Evolutionary conservation across 352 stramenopile species (phyloP).

Genomic region (Phytophthora kernoviae): DNA sequence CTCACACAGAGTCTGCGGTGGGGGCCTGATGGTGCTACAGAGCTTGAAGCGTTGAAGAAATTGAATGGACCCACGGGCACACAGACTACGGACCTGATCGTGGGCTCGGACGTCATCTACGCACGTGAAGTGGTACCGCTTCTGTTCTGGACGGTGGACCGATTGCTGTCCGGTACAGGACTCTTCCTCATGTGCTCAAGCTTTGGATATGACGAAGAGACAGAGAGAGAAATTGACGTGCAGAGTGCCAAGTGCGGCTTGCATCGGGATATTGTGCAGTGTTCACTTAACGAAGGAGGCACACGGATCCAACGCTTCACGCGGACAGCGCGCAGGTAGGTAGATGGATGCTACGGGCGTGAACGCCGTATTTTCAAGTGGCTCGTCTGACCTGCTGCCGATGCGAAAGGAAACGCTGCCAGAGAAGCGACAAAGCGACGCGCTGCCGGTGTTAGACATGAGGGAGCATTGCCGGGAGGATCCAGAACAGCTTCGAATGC

Average conservation of each 20-base stretch:
- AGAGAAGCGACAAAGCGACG: constrained; percentile 26
- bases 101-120: constrained; percentile 84
- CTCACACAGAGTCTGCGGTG: constrained; percentile 69
- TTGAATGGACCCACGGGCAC: constrained; percentile 17
- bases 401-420: constrained; percentile 34
- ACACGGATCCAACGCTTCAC: constrained; percentile 68
- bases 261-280: constrained; percentile 51
- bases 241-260: constrained; percentile 58
- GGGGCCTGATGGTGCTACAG: constrained; percentile 58
- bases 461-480: constrained; percentile 30
- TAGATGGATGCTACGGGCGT: neutral
- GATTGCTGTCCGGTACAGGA: constrained; percentile 37
- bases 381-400: constrained; percentile 29
- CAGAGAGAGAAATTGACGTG: constrained; percentile 67
- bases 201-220: constrained; percentile 73
- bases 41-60: constrained; percentile 56
- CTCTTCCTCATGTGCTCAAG: constrained; percentile 83
- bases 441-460: constrained; percentile 25
- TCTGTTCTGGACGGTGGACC: constrained; percentile 82
- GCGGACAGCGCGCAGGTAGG: constrained; percentile 33
- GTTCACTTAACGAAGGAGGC: constrained; percentile 42
- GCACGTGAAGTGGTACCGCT: constrained; percentile 63
- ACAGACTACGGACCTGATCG: constrained; percentile 50
- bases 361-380: constrained; percentile 4
- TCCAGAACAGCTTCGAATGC: constrained; percentile 14